These are phyloP conservation scores for barley (Hordeum vulgare) DNA, from an alignment of 176 grass and related monocot species.

Conservation along the genomic window MorexV3_pseudomolecules_assembly NC_058524.1:60029268-60029767, in stretches of 20 bases:
- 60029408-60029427: constrained; percentile 21
- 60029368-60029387: background rate
- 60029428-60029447: constrained; percentile 26
- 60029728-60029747: constrained; percentile 76
- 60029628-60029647: background rate
- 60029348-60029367: background rate
- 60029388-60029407: background rate
- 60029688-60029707: constrained; percentile 55
- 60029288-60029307: background rate
- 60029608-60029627: background rate
- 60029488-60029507: constrained; percentile 42
- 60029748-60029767: constrained; percentile 78
- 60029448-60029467: constrained; percentile 44
- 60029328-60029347: background rate
- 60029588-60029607: constrained; percentile 68
- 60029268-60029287: background rate
- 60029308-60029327: too few species aligned
- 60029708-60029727: constrained; percentile 64
- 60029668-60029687: constrained; percentile 29
- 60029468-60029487: constrained; percentile 54
- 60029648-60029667: constrained; percentile 36
- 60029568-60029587: constrained; percentile 47
- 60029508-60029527: constrained; percentile 39
- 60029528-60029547: constrained; percentile 27
- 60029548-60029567: constrained; percentile 47